Base-by-base conservation (phyloP, 2,329 filamentous ascomycete genomes). In the Fusarium redolens region DNA sequence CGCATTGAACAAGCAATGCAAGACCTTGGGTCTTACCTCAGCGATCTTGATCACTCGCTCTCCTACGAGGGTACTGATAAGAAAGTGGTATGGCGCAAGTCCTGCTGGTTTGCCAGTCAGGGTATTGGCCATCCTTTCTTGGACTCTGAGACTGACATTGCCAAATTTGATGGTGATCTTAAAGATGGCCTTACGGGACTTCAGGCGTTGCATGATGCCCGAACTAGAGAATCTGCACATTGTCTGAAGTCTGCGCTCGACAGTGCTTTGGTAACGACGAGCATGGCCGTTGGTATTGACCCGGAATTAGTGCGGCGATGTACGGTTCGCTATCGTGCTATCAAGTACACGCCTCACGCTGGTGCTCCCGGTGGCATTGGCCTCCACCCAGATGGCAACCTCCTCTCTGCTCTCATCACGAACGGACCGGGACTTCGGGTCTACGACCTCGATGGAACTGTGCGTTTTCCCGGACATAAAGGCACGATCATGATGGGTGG, bases 31-130 rank as follows among this genome's bases (percentile, higher is more conserved):
- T 28, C 58, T 1, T 69, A 69, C 20, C 9, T 64, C 3, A 64
- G 18, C 12, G 28, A 69, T 15, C 48, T 69, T 22, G 52, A 69
- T 2, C 65, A 37, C 12, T 69, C 65, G 1, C 44, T 69, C 13
- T 69, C 67, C 2, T 69, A 69, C 20, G 65, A 69, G 10, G 67
- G 67, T 8, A 69, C 59, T 1, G 65, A 69, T 4, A 69, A 69
- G 48, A 69, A 69, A 13, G 65, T 69, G 0, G 51, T 55, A 5
- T 69, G 67, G 67, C 35, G 67, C 25, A 65, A 69, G 28, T 69
- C 67, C 0, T 69, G 67, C 20, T 69, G 65, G 65, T 58, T 69
- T 6, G 65, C 67, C 2, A 69, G 67, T 4, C 52, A 69, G 10
- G 67, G 65, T 1, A 69, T 69, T 4, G 67, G 52, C 0, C 59